Evolutionary conservation across 208 protist genomes (phyloP), one percentile per base, ranked within the genome.

Genomic region (Porcisia hertigi): DNA sequence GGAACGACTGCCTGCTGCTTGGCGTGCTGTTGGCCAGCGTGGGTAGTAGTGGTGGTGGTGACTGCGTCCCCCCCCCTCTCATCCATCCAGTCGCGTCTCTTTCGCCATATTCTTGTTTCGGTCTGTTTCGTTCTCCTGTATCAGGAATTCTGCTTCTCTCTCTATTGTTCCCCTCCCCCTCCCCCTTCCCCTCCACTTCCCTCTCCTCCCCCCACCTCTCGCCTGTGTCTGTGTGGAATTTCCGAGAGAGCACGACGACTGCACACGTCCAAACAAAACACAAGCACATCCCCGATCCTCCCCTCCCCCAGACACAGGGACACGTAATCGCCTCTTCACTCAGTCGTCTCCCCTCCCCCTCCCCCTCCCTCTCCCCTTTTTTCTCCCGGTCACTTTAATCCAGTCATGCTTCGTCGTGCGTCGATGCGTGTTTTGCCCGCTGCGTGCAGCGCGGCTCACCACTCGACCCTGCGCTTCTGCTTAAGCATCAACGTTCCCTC

Each of bases 401-500:
- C 16, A 41, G 70, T 23, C 9, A 96, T 96, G 92, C 79, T 97
- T 52, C 89, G 93, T 49, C 86, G 91, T 77, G 62, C 95, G 59
- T 75, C 83, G 34, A 70, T 78, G 36, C 77, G 77, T 30, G 77
- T 79, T 69, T 30, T 87, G 54, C 77, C 83, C 62, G 71, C 74
- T 71, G 57, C 82, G 58, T 70, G 52, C 69, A 53, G 72, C 45
- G 69, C 73, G 30, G 77, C 84, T 53, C 82, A 91, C 45, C 77
- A 73, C 70, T 30, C 94, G 41, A 77, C 76, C 57, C n/a, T 89
- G n/a, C 93, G 93, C 79, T 97, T 92, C 79, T 96, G 93, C 87
- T 52, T 96, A 58, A 91, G 85, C 90, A 96, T 98, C 71, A 96
- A 95, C 36, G 98, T 99, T 3, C 99, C 98, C 25, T 82, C 85